These are phyloP conservation scores for Tylopilus sp. DNA, from an alignment of 768 basidiomycete genomes.

Conservation along the genomic window DNA sequence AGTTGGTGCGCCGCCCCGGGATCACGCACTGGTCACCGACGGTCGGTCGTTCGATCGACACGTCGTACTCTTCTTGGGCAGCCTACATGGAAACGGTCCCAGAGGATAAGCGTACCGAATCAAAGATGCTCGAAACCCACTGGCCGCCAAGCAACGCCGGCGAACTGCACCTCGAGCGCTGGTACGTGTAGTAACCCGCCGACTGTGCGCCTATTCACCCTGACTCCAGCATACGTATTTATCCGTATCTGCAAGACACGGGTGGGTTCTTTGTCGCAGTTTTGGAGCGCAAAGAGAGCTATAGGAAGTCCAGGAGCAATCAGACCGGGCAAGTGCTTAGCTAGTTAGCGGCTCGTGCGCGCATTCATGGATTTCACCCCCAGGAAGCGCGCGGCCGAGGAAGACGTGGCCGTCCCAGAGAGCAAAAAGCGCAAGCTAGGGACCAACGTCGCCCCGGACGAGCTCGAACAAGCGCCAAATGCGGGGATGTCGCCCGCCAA, in stretches of 20 bases:
- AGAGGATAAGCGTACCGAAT: slow-evolving; percentile 45
- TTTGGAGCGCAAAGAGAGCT: slow-evolving; percentile 48
- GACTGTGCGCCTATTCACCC: background rate
- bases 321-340: slow-evolving; percentile 13
- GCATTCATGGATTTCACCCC: slow-evolving; percentile 1
- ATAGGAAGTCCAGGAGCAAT: slow-evolving; percentile 1
- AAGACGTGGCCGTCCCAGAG: slow-evolving; percentile 36
- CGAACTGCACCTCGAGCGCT: slow-evolving; percentile 61
- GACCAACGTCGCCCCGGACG: background rate
- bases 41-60: slow-evolving; percentile 49
- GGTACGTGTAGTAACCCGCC: slow-evolving; percentile 44
- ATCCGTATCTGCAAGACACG: slow-evolving; percentile 94
- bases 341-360: background rate
- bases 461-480: background rate
- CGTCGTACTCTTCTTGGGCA: slow-evolving; percentile 56
- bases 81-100: slow-evolving; percentile 52
- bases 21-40: slow-evolving; percentile 77
- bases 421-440: slow-evolving; percentile 50
- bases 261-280: slow-evolving; percentile 77
- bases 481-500: slow-evolving; percentile 5
- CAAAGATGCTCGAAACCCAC: slow-evolving; percentile 66
- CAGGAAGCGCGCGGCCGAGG: slow-evolving; percentile 49
- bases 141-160: slow-evolving; percentile 76
- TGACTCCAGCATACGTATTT: slow-evolving; percentile 69
- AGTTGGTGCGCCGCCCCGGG: slow-evolving; percentile 71